Evolutionary conservation across 78 protist genomes (phyloP).

Genomic region (Anaeramoeba flamelloides): DNA sequence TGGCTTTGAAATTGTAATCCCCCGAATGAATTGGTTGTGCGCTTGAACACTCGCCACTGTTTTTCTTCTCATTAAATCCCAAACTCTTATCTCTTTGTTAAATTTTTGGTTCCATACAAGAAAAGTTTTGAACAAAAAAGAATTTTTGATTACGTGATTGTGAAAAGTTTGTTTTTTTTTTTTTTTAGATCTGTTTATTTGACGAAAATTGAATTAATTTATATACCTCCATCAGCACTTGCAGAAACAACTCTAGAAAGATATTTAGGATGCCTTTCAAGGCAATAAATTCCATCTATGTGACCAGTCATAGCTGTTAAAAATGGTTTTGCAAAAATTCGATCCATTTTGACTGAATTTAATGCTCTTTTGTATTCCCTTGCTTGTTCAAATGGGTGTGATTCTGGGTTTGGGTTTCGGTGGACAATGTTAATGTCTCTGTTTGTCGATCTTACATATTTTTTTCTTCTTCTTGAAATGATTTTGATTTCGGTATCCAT

Average conservation of each 20-base stretch:
- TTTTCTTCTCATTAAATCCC: neutral
- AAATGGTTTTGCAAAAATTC: conserved; percentile 79
- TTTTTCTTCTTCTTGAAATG: too few relatives aligned
- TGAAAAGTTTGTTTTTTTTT: too few relatives aligned
- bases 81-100: neutral
- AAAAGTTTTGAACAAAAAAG: too few relatives aligned
- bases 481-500: too few relatives aligned
- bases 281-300: conserved; percentile 37
- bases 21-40: conserved; percentile 63
- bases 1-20: conserved; percentile 28
- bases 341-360: conserved; percentile 66
- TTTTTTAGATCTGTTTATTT: too few relatives aligned
- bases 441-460: too few relatives aligned
- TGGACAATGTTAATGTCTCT: too few relatives aligned
- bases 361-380: conserved; percentile 62
- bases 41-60: conserved; percentile 12
- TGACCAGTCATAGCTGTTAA: conserved; percentile 57
- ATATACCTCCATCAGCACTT: conserved; percentile 27
- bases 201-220: too few relatives aligned
- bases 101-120: neutral
- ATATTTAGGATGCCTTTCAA: conserved; percentile 14
- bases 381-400: conserved; percentile 74
- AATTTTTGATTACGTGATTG: too few relatives aligned
- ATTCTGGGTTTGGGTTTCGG: conserved; percentile 51
- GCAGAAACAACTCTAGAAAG: conserved; percentile 11